Conservation (phyloP, 2,329 filamentous ascomycete genomes). For the Fusarium sp. region DNA sequence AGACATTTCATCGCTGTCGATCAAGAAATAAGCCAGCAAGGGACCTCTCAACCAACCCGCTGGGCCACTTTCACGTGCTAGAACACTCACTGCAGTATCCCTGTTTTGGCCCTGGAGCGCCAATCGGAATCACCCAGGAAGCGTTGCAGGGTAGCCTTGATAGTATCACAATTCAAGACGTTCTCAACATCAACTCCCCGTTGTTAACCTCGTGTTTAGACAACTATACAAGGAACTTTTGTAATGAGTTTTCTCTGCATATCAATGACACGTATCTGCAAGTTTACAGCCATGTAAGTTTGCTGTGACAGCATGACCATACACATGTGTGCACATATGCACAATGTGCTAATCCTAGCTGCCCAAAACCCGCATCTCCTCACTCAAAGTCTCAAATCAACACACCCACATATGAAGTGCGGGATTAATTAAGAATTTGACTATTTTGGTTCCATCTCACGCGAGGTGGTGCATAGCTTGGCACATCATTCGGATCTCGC, state of each 20-base stretch:
- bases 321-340: slow-evolving; percentile 4
- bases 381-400: neutral
- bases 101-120: neutral
- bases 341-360: slow-evolving; percentile 21
- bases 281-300: neutral
- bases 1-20: neutral
- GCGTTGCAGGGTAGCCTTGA: slow-evolving; percentile 22
- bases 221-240: neutral
- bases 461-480: slow-evolving; percentile 14
- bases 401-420: slow-evolving; percentile 33
- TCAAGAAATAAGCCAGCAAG: slow-evolving; percentile 1
- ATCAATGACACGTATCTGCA: neutral
- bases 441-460: slow-evolving; percentile 23
- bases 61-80: slow-evolving; percentile 48
- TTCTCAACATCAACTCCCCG: neutral
- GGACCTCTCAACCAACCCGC: slow-evolving; percentile 40
- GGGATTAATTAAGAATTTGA: slow-evolving; percentile 36
- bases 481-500: slow-evolving; percentile 42
- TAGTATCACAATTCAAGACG: neutral
- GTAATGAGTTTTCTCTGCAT: neutral
- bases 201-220: neutral
- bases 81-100: slow-evolving; percentile 13
- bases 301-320: neutral
- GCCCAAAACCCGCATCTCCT: neutral
- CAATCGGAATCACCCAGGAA: slow-evolving; percentile 28